phyloP scores from a whole-genome alignment of 371 early-diverging fungal species.

The Apophysomyces ossiformis region DNA sequence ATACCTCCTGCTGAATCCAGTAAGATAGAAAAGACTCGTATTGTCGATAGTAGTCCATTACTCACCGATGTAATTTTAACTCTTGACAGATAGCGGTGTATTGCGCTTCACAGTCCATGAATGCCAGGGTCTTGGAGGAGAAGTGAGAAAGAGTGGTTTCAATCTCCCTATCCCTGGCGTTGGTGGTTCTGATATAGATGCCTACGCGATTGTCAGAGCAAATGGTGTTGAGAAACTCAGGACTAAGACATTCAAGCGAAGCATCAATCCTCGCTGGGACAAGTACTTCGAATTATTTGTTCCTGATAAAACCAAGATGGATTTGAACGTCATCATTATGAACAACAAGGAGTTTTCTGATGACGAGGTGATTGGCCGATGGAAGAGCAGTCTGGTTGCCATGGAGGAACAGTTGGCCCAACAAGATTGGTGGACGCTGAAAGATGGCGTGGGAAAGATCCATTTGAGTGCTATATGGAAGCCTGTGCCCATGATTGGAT shows the following conservation, averaged over 20 bases:
- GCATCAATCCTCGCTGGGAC: constrained; percentile 60
- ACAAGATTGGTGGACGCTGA: constrained; percentile 56
- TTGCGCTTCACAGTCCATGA: constrained; percentile 59
- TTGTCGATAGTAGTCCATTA: no score
- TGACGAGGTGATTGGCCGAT: constrained; percentile 37
- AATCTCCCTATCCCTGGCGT: constrained; percentile 43
- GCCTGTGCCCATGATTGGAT: constrained; percentile 58
- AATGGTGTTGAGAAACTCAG: constrained; percentile 42
- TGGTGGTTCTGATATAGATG: constrained; percentile 42
- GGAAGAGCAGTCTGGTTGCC: constrained; percentile 29
- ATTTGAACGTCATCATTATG: constrained; percentile 36
- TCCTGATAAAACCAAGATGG: constrained; percentile 45
- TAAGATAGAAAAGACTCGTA: constrained; percentile 25
- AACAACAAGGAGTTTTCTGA: constrained; percentile 36
- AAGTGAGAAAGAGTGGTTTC: constrained; percentile 36
- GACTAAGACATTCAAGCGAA: constrained; percentile 56
- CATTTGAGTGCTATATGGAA: constrained; percentile 61
- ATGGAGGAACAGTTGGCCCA: constrained; percentile 41
- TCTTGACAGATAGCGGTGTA: constrained; percentile 50
- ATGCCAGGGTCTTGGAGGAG: constrained; percentile 50
- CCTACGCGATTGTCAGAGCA: constrained; percentile 52
- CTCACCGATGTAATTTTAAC: not conserved
- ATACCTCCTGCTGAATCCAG: constrained; percentile 49
- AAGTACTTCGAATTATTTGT: constrained; percentile 51
- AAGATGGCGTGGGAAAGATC: constrained; percentile 54